These are phyloP conservation scores for Xerocomus tenax DNA, from an alignment of 1,284 basidiomycete species.

Conservation along the genomic window DNA sequence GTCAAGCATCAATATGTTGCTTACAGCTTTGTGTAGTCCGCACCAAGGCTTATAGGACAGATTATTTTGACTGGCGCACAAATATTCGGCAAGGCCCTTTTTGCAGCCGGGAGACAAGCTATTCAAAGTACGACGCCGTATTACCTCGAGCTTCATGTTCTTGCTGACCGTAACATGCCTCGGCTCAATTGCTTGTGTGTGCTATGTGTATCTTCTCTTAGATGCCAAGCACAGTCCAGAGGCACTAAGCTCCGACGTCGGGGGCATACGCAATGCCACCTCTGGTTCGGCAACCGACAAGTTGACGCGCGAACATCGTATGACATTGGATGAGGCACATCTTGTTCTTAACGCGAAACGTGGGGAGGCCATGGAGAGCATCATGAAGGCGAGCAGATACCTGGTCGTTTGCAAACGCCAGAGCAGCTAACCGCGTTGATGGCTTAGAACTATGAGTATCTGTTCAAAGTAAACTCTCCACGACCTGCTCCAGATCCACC, in stretches of 20 bases:
- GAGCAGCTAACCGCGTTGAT: conserved; percentile 2
- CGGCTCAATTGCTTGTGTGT: neutral
- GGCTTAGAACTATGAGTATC: conserved; percentile 79
- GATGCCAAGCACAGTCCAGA: conserved; percentile 77
- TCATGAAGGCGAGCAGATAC: conserved; percentile 56
- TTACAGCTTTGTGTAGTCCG: conserved; percentile 42
- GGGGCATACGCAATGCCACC: conserved; percentile 65
- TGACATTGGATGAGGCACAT: conserved; percentile 94
- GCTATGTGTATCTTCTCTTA: conserved; percentile 25
- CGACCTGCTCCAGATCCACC: conserved; percentile 46
- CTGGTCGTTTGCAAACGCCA: neutral
- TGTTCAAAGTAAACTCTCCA: conserved; percentile 83
- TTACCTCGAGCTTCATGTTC: neutral
- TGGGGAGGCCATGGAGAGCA: conserved; percentile 58
- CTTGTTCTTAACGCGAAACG: conserved; percentile 88
- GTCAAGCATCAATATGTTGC: neutral
- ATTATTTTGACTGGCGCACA: conserved; percentile 73
- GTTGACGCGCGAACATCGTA: conserved; percentile 75
- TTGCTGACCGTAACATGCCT: conserved; percentile 4
- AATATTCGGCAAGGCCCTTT: conserved; percentile 87
- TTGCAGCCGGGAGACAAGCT: conserved; percentile 87
- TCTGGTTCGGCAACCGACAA: conserved; percentile 68
- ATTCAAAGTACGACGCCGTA: conserved; percentile 67
- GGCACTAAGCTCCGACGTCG: conserved; percentile 52
- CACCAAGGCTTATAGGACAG: conserved; percentile 72